phyloP scores from a whole-genome alignment of 345 rosid genomes.

The Heritiera littoralis region DNA sequence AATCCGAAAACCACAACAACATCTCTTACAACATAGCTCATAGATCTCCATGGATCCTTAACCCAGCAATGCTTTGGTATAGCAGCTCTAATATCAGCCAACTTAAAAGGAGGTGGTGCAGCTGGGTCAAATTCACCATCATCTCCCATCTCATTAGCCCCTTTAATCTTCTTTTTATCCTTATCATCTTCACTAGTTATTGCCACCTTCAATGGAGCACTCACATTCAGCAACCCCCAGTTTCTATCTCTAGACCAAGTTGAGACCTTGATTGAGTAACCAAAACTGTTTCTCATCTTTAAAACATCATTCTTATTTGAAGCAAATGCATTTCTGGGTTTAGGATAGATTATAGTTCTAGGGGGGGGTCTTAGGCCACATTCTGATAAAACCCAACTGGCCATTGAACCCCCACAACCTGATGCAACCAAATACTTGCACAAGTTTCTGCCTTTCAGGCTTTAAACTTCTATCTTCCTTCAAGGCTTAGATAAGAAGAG shows the following conservation, averaged over 20 bases:
- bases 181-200: constrained; percentile 29
- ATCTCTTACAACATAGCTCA: constrained; percentile 79
- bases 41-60: constrained; percentile 77
- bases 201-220: constrained; percentile 40
- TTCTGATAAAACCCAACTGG: constrained; percentile 56
- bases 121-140: constrained; percentile 44
- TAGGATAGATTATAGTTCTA: constrained; percentile 30
- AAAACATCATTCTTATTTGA: constrained; percentile 14
- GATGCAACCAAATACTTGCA: constrained; percentile 1
- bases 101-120: constrained; percentile 69
- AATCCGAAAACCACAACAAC: constrained; percentile 64
- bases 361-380: constrained; percentile 60
- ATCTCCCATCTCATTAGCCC: constrained; percentile 16
- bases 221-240: constrained; percentile 65
- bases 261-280: constrained; percentile 36
- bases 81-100: constrained; percentile 74
- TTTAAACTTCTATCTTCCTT: background rate
- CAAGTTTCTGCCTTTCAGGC: constrained; percentile 8
- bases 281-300: constrained; percentile 30
- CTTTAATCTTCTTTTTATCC: constrained; percentile 18
- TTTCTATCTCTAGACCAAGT: constrained; percentile 30
- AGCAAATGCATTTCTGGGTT: constrained; percentile 36
- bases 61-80: constrained; percentile 96
- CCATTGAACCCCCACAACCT: constrained; percentile 43
- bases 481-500: background rate